Evolutionary conservation across 345 rosid genomes (phyloP).

Genomic region (Eucalyptus camaldulensis): DNA sequence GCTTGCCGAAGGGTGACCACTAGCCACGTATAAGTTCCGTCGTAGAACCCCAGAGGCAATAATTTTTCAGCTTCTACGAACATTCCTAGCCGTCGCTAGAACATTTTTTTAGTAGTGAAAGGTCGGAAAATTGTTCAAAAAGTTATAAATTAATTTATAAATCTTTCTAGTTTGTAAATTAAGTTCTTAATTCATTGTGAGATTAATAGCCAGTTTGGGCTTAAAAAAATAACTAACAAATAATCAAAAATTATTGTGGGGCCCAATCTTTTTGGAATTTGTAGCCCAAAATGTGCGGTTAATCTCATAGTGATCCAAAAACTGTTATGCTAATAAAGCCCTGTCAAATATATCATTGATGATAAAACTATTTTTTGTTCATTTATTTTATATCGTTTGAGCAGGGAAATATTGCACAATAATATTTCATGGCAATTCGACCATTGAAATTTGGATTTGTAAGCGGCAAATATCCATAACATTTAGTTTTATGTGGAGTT

Average conservation of each 20-base stretch:
- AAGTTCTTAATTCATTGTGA: no score
- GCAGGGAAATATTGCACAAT: background rate
- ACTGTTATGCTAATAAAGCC: no score
- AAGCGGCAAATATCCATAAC: background rate
- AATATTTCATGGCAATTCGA: background rate
- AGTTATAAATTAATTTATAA: no score
- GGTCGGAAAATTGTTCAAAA: background rate
- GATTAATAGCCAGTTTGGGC: no score
- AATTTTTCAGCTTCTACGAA: background rate
- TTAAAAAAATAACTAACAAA: no score
- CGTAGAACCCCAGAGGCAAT: background rate
- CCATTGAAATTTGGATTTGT: background rate
- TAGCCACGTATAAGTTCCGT: background rate
- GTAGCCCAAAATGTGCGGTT: fast-evolving
- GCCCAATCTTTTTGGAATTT: no score
- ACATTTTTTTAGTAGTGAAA: background rate
- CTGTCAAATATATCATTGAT: no score
- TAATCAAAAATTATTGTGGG: no score
- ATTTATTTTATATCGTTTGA: no score
- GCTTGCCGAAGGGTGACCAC: background rate
- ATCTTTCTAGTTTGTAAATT: no score
- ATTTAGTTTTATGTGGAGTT: background rate
- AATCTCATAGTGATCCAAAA: no score
- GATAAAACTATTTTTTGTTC: no score
- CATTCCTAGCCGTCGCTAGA: background rate